These are phyloP conservation scores for Rugosomyces carneus DNA, from an alignment of 1,284 basidiomycete genomes.

Conservation along the genomic window DNA sequence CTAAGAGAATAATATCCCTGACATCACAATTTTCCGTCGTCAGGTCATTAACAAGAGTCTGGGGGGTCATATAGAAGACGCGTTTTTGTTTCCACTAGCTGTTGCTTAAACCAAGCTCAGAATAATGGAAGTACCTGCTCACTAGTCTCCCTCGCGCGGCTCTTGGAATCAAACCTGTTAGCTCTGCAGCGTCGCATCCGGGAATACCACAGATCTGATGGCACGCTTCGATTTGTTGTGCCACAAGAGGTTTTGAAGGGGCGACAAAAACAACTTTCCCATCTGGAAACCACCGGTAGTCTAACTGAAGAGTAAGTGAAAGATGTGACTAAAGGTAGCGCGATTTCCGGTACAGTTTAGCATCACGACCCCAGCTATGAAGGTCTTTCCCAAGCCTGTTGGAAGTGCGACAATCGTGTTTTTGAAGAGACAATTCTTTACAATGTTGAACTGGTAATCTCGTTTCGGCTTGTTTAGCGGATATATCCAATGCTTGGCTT, in stretches of 20 bases:
- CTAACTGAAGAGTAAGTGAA: conserved; percentile 32
- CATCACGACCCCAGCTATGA: conserved; percentile 97
- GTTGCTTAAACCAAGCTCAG: neutral
- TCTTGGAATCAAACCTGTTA: conserved; percentile 72
- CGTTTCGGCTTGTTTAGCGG: conserved; percentile 87
- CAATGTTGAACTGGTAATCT: conserved; percentile 95
- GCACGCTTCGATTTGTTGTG: conserved; percentile 92
- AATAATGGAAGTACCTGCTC: conserved; percentile 22
- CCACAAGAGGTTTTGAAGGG: conserved; percentile 92
- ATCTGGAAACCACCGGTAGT: conserved; percentile 89
- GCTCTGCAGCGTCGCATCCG: conserved; percentile 76
- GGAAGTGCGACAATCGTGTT: conserved; percentile 95
- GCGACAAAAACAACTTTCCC: conserved; percentile 95
- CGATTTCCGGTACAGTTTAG: conserved; percentile 62
- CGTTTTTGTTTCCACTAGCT: conserved; percentile 78
- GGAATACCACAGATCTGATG: conserved; percentile 94
- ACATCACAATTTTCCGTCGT: conserved; percentile 70
- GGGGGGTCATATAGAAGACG: conserved; percentile 97
- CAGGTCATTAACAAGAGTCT: conserved; percentile 91
- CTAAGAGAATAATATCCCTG: conserved; percentile 73
- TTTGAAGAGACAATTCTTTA: conserved; percentile 81
- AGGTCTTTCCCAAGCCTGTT: conserved; percentile 97
- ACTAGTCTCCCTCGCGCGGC: conserved; percentile 56
- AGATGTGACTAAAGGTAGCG: conserved; percentile 1
- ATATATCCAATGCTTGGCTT: conserved; percentile 86